Evolutionary conservation across 163 green algal genomes (phyloP), one percentile per base, ranked within the genome.

Genomic region (Scenedesmus sp.): DNA sequence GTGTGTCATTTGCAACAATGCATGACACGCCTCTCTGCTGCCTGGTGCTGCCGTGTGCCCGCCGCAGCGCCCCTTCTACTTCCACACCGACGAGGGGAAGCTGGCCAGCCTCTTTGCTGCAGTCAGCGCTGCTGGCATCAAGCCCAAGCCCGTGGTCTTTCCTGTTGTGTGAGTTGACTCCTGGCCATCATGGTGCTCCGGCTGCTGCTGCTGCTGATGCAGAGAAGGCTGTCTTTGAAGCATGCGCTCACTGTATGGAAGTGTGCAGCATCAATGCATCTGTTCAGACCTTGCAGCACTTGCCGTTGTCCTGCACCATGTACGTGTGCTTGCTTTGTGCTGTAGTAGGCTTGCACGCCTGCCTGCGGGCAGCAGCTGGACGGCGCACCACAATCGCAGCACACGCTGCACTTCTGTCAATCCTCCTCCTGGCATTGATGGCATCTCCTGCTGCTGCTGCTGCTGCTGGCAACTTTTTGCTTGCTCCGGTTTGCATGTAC

Each of bases 1-100:
- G 40, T 15, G 10, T 40, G 12, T 33, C 51, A 37, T 22, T 56
- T 3, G 15, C 78, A 22, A 42, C 40, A 61, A 1, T 20, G 42
- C 78, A 61, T 61, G n/a, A n/a, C n/a, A n/a, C n/a, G 10, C 51
- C 51, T 22, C 78, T 61, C 43, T 56, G 30, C 44, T 33, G 73
- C 73, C 40, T 53, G 37, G 4, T 49, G 37, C 26, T 43, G 7
- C 33, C 49, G 51, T 61, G 10, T 61, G 59, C 59, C n/a, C 35
- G 22, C 78, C 13, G 42, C 30, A 82, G 56, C 87, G 87, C 20
- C 87, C 87, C 40, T 91, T 91, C 43, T 91, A 91, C 78, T 91
- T 87, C 87, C 87, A 91, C 79, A 91, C 87, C 3, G 76, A 87
- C 51, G 87, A 87, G n/a, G 24, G 5, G 12, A 91, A 87, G 87